Conservation (phyloP, 2,329 filamentous ascomycete species). For the Biscogniauxia marginata region DNA sequence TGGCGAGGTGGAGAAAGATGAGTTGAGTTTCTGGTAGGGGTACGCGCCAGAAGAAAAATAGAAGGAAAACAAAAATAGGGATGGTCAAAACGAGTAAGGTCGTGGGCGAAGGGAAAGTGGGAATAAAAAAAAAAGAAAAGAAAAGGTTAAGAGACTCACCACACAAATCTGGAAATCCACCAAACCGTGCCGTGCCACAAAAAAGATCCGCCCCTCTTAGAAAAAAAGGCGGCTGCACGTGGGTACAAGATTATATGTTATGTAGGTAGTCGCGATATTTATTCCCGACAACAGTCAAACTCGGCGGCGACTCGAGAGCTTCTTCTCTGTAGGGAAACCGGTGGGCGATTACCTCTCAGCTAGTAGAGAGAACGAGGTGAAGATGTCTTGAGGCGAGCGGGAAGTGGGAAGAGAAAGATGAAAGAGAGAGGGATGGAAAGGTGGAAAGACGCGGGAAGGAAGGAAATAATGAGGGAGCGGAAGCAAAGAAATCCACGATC, state of each 20-base stretch:
- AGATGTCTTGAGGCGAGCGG: slow-evolving; percentile 15
- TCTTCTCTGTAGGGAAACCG: slow-evolving; percentile 3
- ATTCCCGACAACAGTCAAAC: slow-evolving; percentile 16
- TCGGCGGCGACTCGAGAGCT: background rate
- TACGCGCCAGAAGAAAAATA: slow-evolving; percentile 18
- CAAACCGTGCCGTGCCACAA: slow-evolving; percentile 18
- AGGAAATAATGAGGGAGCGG: slow-evolving; percentile 29
- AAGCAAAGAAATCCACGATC: slow-evolving; percentile 28
- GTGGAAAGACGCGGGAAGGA: slow-evolving; percentile 27
- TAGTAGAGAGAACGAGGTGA: slow-evolving; percentile 12
- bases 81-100: slow-evolving; percentile 5
- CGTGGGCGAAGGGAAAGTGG: slow-evolving; percentile 10
- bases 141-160: slow-evolving; percentile 19
- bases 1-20: slow-evolving; percentile 10
- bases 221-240: slow-evolving; percentile 21
- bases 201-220: slow-evolving; percentile 20
- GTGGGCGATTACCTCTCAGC: slow-evolving; percentile 7
- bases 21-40: slow-evolving; percentile 10
- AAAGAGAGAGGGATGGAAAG: slow-evolving; percentile 18
- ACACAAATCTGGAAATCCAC: background rate
- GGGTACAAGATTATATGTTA: slow-evolving; percentile 16
- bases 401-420: slow-evolving; percentile 18
- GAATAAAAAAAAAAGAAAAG: slow-evolving; percentile 9
- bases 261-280: slow-evolving; percentile 3
- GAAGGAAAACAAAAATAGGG: slow-evolving; percentile 20